Base-by-base conservation (phyloP, 257 asterid genomes). In the Nicotiana tomentosiformis region DNA sequence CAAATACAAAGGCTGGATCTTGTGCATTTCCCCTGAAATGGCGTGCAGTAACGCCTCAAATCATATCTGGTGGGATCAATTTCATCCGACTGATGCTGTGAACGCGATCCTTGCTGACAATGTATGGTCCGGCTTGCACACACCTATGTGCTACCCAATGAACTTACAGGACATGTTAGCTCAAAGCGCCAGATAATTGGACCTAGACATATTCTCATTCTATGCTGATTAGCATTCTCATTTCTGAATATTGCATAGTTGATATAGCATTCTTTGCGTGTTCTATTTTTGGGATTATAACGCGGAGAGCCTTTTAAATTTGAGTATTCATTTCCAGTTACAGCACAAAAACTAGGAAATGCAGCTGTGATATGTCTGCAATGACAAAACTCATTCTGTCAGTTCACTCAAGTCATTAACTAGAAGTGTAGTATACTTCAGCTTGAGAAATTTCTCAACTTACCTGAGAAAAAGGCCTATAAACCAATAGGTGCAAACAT, bases 51-150 rank as follows among this genome's bases (percentile, higher is more conserved):
- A 93, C 77, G 94, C 99, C n/a, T 85, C 94, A 5, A 86, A 83
- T 55, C 95, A 96, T 81, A 78, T 96, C 2, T 94, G 98, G 98
- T 94, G 99, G 98, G 99, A 94, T 37, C 98, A 96, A 80, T 93
- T 94, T 87, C 99, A 96, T 82, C 99, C 95, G 4, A 94, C 98
- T 1, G 93, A 86, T 61, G 91, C 92, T 9, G 98, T 96, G 33
- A 93, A 96, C 32, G 85, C 86, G 55, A 90, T 95, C 30, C 90
- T 95, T 8, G 98, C 98, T 8, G 97, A 93, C 43, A 95, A 94
- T 64, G 90, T 94, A 17, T 95, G 97, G 97, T 91, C 95, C 10
- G 69, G 94, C 58, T 39, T 76, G 85, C 95, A 95, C 62, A 79
- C 92, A 0, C 85, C 60, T 26, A 94, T 94, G 94, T 95, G 98